Conservation (phyloP, 306 rosid genomes). For the Pterocarpus santalinus region DNA sequence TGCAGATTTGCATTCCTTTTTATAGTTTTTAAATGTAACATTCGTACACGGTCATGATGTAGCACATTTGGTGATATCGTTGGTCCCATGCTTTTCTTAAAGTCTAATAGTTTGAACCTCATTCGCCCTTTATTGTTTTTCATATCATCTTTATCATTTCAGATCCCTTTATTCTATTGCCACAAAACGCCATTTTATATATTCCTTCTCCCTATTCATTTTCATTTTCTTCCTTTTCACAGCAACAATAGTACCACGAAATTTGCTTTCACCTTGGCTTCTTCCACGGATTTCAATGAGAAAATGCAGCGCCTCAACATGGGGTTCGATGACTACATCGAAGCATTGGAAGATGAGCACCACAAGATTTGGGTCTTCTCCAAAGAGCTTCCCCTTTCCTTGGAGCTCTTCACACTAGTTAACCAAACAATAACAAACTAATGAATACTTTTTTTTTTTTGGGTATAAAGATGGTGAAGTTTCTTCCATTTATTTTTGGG, state of each 20-base stretch:
- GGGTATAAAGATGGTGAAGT: not conserved
- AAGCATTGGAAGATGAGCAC: conserved; percentile 74
- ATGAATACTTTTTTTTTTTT: conserved; percentile 35
- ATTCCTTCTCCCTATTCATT: conserved; percentile 13
- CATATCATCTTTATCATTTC: too few relatives aligned
- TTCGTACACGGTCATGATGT: too few relatives aligned
- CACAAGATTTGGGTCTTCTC: conserved; percentile 74
- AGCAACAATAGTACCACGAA: not conserved
- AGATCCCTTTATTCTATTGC: conserved; percentile 54
- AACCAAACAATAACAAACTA: not conserved
- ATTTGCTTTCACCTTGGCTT: too few relatives aligned
- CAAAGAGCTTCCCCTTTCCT: conserved; percentile 84
- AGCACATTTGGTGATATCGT: too few relatives aligned
- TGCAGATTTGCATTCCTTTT: too few relatives aligned
- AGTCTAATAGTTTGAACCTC: too few relatives aligned
- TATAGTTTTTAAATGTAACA: too few relatives aligned
- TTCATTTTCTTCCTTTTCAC: conserved; percentile 1
- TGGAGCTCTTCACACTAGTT: conserved; percentile 86
- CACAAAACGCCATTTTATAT: conserved; percentile 50
- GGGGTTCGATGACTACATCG: conserved; percentile 61
- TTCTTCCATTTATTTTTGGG: conserved; percentile 19
- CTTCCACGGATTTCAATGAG: conserved; percentile 47
- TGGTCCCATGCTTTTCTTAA: too few relatives aligned
- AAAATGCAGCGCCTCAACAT: conserved; percentile 65
- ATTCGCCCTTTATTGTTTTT: too few relatives aligned